phyloP scores from a whole-genome alignment of 2,329 filamentous ascomycete genomes.

The Verticillium dahliae region DNA sequence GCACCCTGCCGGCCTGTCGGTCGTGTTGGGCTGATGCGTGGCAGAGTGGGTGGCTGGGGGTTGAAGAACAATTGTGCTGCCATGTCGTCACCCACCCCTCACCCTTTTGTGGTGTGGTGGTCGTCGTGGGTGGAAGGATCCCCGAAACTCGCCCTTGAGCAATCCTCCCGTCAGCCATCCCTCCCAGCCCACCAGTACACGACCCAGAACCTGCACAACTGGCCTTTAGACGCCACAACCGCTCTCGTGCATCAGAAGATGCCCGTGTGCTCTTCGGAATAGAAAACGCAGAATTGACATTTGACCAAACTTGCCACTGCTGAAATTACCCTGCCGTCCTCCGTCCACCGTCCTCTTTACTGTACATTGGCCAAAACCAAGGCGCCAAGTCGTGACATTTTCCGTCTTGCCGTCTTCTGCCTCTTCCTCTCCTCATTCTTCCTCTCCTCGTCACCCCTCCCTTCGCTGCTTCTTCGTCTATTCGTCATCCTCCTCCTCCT shows the following conservation, averaged over 20 bases:
- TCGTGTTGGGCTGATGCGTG: neutral
- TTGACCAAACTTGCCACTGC: neutral
- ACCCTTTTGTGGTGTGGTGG: neutral
- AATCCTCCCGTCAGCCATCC: neutral
- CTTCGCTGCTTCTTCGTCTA: constrained; percentile 4
- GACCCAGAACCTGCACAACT: constrained; percentile 21
- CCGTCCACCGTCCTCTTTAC: constrained; percentile 1
- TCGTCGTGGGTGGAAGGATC: neutral
- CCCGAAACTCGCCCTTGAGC: neutral
- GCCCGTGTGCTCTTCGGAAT: neutral
- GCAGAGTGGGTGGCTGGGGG: neutral
- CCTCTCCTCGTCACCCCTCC: no score
- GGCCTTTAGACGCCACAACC: constrained; percentile 21
- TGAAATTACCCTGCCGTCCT: neutral
- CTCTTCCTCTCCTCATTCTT: neutral
- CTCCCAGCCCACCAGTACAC: constrained; percentile 20
- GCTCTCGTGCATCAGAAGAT: constrained; percentile 16
- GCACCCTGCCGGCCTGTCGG: no score
- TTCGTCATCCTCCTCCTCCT: constrained; percentile 52
- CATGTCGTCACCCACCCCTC: neutral
- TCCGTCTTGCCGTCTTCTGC: neutral
- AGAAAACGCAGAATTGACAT: constrained; percentile 12
- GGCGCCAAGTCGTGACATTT: neutral
- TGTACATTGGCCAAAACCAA: constrained; percentile 5
- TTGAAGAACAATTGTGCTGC: neutral